A percentile compares a stretch with the other conserved stretches of the same genome.
phyloP scores from a whole-genome alignment of 257 asterid genomes.

The Paraleonurus japonicus region DNA sequence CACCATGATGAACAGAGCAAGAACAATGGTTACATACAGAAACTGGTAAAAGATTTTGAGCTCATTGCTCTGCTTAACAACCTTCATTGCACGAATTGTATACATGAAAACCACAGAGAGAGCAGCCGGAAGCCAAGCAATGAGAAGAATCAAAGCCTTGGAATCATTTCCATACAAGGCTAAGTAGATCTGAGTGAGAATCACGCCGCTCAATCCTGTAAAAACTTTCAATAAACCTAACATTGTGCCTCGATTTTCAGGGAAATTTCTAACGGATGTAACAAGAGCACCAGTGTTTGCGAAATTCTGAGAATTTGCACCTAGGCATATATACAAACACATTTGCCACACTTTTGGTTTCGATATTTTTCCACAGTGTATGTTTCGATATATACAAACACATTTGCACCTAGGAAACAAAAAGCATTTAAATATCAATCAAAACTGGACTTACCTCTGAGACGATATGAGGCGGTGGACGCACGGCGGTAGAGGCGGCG shows the following conservation, averaged over 20 bases:
- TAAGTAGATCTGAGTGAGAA: constrained; percentile 66
- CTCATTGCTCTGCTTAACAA: constrained; percentile 44
- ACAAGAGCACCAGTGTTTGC: constrained; percentile 89
- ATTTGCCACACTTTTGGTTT: constrained; percentile 72
- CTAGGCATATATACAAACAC: constrained; percentile 74
- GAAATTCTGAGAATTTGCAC: constrained; percentile 83
- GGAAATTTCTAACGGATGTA: constrained; percentile 67
- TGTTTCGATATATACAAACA: too few species aligned
- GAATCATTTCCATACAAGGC: constrained; percentile 83
- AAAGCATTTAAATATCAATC: too few species aligned
- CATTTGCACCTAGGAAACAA: too few species aligned
- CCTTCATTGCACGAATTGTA: constrained; percentile 60
- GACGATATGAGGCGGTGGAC: too few species aligned
- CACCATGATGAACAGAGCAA: constrained; percentile 70
- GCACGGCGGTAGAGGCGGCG: too few species aligned
- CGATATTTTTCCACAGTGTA: constrained; percentile 35
- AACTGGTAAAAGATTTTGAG: constrained; percentile 53
- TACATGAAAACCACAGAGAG: constrained; percentile 73
- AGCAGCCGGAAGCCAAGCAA: constrained; percentile 91
- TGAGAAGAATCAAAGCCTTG: constrained; percentile 62
- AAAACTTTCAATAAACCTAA: constrained; percentile 70
- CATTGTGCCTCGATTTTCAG: constrained; percentile 62
- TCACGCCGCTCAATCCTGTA: constrained; percentile 83
- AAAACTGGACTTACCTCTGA: too few species aligned
- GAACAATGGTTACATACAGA: constrained; percentile 44